phyloP scores from a whole-genome alignment of 108 stramenopile species.

The Cyclotella atomus region DNA sequence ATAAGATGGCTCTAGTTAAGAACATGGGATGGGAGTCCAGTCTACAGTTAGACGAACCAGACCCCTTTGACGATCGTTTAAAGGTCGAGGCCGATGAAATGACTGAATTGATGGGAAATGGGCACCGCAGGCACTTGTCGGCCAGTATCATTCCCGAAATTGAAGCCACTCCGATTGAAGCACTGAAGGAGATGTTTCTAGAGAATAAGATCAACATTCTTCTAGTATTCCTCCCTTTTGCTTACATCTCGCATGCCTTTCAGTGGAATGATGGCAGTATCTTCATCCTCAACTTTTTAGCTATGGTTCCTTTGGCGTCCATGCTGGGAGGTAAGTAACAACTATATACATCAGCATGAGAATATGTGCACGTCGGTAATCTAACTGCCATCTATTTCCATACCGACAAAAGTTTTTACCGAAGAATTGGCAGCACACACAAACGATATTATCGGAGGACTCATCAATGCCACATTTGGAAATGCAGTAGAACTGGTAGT shows the following conservation, averaged over 20 bases:
- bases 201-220: conserved; percentile 74
- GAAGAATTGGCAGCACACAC: conserved; percentile 97
- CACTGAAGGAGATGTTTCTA: conserved; percentile 50
- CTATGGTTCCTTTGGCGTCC: conserved; percentile 92
- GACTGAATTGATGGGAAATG: background rate
- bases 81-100: conserved; percentile 2
- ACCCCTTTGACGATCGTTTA: background rate
- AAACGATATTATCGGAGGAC: conserved; percentile 93
- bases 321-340: conserved; percentile 66
- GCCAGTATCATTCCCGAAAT: background rate
- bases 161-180: conserved; percentile 23
- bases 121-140: background rate
- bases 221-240: conserved; percentile 73
- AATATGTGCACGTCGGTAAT: no score
- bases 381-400: background rate
- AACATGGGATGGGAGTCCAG: background rate
- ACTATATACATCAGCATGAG: background rate
- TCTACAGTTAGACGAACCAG: no score
- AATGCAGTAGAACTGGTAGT: conserved; percentile 96
- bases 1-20: conserved; percentile 4
- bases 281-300: conserved; percentile 92
- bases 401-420: conserved; percentile 95
- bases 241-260: conserved; percentile 51
- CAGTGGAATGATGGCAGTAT: conserved; percentile 67
- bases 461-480: conserved; percentile 97